phyloP scores from a whole-genome alignment of 1,284 basidiomycete genomes.

The Termitomyces sp. region DNA sequence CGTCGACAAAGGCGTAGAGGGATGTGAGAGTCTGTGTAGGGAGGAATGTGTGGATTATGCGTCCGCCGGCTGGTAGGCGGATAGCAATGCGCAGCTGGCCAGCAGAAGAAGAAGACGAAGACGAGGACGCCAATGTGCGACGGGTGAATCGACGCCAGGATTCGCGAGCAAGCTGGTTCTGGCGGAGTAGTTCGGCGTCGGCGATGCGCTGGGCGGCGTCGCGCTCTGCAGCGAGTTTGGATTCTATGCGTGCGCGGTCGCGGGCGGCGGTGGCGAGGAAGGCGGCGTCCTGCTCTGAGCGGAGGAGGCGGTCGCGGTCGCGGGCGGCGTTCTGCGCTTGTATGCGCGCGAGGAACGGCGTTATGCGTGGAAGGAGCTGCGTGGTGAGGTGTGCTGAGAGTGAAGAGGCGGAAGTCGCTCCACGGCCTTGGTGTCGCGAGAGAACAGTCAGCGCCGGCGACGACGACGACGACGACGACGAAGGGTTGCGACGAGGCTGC shows the following conservation, averaged over 20 bases:
- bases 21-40: conserved; percentile 49
- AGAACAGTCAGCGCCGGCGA: conserved; percentile 67
- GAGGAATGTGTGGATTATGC: conserved; percentile 56
- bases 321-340: conserved; percentile 39
- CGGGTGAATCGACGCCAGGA: too few relatives aligned
- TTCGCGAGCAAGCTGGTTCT: too few relatives aligned
- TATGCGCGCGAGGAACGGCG: conserved; percentile 66
- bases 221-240: conserved; percentile 42
- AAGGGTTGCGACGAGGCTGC: conserved; percentile 58
- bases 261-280: conserved; percentile 60
- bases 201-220: background rate
- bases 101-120: too few relatives aligned
- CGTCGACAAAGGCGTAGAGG: conserved; percentile 70
- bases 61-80: conserved; percentile 59
- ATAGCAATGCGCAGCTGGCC: too few relatives aligned
- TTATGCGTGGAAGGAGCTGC: conserved; percentile 74
- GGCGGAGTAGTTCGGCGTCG: too few relatives aligned
- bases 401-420: conserved; percentile 56
- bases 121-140: too few relatives aligned
- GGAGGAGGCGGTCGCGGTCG: conserved; percentile 62
- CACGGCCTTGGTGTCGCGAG: conserved; percentile 74
- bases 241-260: conserved; percentile 69
- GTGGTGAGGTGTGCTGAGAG: conserved; percentile 64
- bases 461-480: conserved; percentile 31
- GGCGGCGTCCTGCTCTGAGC: conserved; percentile 81